Conservation (phyloP, 169 alveolate genomes). For the Plasmodium chabaudi region DNA sequence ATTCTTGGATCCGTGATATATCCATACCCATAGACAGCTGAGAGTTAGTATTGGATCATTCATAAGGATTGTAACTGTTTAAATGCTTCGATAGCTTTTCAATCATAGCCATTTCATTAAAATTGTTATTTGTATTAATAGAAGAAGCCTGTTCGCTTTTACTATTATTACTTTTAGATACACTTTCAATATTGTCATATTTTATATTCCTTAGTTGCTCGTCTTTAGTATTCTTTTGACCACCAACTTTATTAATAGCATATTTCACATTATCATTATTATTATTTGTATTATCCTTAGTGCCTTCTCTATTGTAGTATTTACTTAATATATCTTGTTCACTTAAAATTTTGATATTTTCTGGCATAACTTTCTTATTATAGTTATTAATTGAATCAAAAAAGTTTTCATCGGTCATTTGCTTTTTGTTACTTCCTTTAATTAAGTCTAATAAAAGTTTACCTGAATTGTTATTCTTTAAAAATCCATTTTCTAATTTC, state of each 20-base stretch:
- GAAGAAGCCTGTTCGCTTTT: neutral
- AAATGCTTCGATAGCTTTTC: conserved; percentile 56
- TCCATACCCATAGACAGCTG: neutral
- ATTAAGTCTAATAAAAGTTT: conserved; percentile 29
- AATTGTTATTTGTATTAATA: conserved; percentile 5
- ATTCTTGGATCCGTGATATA: neutral
- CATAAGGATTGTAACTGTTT: conserved; percentile 65
- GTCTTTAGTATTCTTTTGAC: neutral
- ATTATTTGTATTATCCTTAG: neutral
- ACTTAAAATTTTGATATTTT: conserved; percentile 8
- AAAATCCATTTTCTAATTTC: neutral
- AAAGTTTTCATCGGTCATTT: conserved; percentile 1
- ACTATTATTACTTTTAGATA: neutral
- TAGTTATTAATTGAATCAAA: neutral
- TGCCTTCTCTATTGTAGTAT: conserved; percentile 9
- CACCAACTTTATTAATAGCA: conserved; percentile 7
- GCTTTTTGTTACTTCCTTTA: conserved; percentile 20
- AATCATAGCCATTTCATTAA: conserved; percentile 54
- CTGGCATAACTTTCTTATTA: neutral
- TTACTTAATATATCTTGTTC: conserved; percentile 43
- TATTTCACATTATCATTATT: neutral
- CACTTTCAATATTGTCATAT: neutral
- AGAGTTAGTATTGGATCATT: neutral
- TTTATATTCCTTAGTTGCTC: neutral
- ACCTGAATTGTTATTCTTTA: conserved; percentile 1